These are phyloP conservation scores for Cystobasidium pallidum DNA, from an alignment of 1,284 basidiomycete species.

Conservation along the genomic window DNA sequence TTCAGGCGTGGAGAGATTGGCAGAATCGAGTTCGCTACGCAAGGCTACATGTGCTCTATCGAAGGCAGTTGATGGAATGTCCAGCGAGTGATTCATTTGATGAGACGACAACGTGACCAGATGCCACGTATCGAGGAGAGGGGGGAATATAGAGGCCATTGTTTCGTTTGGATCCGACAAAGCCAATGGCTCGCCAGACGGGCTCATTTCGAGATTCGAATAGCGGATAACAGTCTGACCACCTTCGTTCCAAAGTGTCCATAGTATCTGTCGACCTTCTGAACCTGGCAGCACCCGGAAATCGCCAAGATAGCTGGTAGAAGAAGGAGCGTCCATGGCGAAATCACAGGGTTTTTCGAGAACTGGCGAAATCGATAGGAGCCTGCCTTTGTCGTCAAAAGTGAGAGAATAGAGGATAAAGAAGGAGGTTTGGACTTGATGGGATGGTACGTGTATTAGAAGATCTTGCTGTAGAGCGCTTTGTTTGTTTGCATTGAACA, in stretches of 20 bases:
- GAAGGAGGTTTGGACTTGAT: slow-evolving; percentile 53
- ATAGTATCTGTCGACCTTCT: slow-evolving; percentile 57
- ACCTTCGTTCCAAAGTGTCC: slow-evolving; percentile 58
- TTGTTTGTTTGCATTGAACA: slow-evolving; percentile 55
- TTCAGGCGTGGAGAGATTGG: slow-evolving; percentile 64
- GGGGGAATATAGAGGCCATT: slow-evolving; percentile 38
- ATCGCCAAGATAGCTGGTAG: slow-evolving; percentile 55
- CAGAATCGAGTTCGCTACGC: slow-evolving; percentile 17
- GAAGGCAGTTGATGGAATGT: slow-evolving; percentile 43
- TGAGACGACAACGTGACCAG: slow-evolving; percentile 20
- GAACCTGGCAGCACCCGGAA: slow-evolving; percentile 56
- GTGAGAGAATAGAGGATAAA: slow-evolving; percentile 57
- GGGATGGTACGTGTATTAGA: slow-evolving; percentile 55
- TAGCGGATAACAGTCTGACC: slow-evolving; percentile 49
- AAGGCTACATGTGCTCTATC: slow-evolving; percentile 17
- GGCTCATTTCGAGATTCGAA: slow-evolving; percentile 45
- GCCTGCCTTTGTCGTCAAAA: slow-evolving; percentile 48
- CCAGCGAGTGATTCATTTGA: slow-evolving; percentile 19
- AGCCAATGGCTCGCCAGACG: slow-evolving; percentile 15
- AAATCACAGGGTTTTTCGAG: slow-evolving; percentile 54
- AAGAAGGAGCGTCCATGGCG: slow-evolving; percentile 50
- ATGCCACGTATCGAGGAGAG: slow-evolving; percentile 46
- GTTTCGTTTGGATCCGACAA: slow-evolving; percentile 41
- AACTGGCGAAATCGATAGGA: slow-evolving; percentile 53
- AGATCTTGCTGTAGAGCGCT: slow-evolving; percentile 54